These are phyloP conservation scores for Jamesozyma jinghongensis DNA, from an alignment of 805 yeast genomes.

Conservation along the genomic window DNA sequence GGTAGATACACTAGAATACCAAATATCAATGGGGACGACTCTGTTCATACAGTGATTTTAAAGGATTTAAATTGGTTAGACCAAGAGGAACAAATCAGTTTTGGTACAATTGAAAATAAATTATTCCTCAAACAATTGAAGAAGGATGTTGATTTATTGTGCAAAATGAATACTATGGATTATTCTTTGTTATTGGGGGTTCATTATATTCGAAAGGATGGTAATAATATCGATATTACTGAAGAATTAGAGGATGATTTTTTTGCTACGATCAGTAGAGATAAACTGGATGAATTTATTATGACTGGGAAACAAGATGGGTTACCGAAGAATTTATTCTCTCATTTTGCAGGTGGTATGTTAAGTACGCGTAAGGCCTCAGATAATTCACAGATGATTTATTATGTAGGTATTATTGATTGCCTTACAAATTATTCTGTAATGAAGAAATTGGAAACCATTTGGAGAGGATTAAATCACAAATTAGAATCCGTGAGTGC, in stretches of 20 bases:
- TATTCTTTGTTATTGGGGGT: conserved; percentile 83
- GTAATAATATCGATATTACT: conserved; percentile 30
- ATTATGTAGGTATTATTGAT: conserved; percentile 88
- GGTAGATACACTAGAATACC: conserved; percentile 53
- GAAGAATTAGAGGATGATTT: conserved; percentile 5
- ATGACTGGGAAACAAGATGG: neutral
- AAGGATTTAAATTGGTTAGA: conserved; percentile 89
- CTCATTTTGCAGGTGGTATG: conserved; percentile 75
- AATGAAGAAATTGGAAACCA: conserved; percentile 52
- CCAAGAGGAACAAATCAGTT: conserved; percentile 43
- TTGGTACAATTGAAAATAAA: conserved; percentile 2
- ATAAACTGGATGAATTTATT: conserved; percentile 5
- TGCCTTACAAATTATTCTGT: conserved; percentile 75
- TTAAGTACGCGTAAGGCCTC: conserved; percentile 46
- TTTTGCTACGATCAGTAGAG: neutral
- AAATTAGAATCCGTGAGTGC: conserved; percentile 69
- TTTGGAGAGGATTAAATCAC: conserved; percentile 67
- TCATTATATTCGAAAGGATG: conserved; percentile 55
- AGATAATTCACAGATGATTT: conserved; percentile 56
- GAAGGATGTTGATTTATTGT: conserved; percentile 62
- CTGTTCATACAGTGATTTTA: conserved; percentile 37
- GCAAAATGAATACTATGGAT: conserved; percentile 83
- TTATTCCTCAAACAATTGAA: conserved; percentile 58
- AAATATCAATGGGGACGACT: conserved; percentile 21
- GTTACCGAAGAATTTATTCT: conserved; percentile 32